A percentile compares a stretch with the other conserved stretches of the same genome.
Evolutionary conservation across 495 filamentous ascomycete genomes (phyloP).

Genomic region (Evernia prunastri): DNA sequence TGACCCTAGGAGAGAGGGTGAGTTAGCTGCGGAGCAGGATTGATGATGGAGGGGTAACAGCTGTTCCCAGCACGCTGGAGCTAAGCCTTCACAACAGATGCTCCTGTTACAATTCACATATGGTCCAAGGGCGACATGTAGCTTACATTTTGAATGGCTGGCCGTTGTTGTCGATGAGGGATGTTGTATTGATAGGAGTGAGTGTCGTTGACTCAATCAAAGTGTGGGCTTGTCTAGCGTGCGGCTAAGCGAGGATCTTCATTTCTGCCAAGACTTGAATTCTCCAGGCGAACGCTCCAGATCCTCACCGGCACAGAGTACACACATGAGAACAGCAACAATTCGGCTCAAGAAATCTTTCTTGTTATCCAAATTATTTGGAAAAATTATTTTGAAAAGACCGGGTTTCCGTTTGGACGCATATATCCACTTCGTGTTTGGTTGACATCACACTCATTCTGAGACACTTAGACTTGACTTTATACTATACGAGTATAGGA

Average conservation of each 20-base stretch:
- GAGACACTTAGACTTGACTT: too few relatives aligned
- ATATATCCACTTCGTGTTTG: too few relatives aligned
- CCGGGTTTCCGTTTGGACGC: too few relatives aligned
- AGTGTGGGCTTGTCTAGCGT: constrained; percentile 16
- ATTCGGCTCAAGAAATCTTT: too few relatives aligned
- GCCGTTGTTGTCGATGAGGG: constrained; percentile 37
- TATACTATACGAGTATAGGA: too few relatives aligned
- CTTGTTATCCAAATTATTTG: too few relatives aligned
- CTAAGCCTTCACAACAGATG: neutral
- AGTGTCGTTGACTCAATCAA: constrained; percentile 17
- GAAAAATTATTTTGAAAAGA: too few relatives aligned
- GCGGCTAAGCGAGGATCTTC: constrained; percentile 14
- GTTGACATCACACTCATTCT: too few relatives aligned
- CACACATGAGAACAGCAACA: too few relatives aligned
- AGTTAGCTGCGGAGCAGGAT: constrained; percentile 1
- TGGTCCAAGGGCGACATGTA: neutral
- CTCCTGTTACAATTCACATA: neutral
- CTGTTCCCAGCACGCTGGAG: neutral
- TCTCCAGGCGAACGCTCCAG: too few relatives aligned
- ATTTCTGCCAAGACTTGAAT: neutral
- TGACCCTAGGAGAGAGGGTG: constrained; percentile 68
- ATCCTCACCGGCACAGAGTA: too few relatives aligned
- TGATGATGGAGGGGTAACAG: constrained; percentile 3
- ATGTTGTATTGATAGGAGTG: constrained; percentile 13
- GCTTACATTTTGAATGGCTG: constrained; percentile 51